Evolutionary conservation across 495 filamentous ascomycete genomes (phyloP).

Genomic region (Xylona heveae): DNA sequence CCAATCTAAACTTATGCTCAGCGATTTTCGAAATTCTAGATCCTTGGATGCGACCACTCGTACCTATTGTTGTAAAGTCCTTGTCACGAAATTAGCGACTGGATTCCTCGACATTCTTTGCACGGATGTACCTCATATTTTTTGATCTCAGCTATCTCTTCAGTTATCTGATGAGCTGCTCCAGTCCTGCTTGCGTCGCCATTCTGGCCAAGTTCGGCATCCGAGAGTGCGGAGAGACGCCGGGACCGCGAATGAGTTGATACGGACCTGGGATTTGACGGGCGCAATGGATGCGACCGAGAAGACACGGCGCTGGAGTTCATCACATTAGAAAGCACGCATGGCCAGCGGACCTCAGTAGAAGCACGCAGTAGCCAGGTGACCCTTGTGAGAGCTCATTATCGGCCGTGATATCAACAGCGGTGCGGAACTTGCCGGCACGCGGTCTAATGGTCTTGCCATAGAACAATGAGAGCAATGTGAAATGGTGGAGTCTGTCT

Average conservation of each 20-base stretch:
- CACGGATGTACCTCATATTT: slow-evolving; percentile 53
- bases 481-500: too few relatives aligned
- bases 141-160: slow-evolving; percentile 95
- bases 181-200: slow-evolving; percentile 19
- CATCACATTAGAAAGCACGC: slow-evolving; percentile 28
- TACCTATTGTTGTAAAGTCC: slow-evolving; percentile 88
- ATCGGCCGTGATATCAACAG: too few relatives aligned
- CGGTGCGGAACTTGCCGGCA: too few relatives aligned
- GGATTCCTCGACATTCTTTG: background rate
- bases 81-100: slow-evolving; percentile 1
- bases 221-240: slow-evolving; percentile 49
- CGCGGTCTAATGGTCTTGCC: too few relatives aligned
- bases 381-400: too few relatives aligned
- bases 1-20: slow-evolving; percentile 40
- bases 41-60: too few relatives aligned
- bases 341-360: background rate
- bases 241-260: slow-evolving; percentile 24
- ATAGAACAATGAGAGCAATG: too few relatives aligned
- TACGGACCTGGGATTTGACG: slow-evolving; percentile 28
- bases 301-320: slow-evolving; percentile 39
- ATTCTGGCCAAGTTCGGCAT: slow-evolving; percentile 35
- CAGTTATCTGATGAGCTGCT: slow-evolving; percentile 45
- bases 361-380: background rate
- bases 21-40: too few relatives aligned
- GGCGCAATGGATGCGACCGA: slow-evolving; percentile 24